Evolutionary conservation across 2,329 filamentous ascomycete genomes (phyloP), one percentile per base, ranked within the genome.

Genomic region (Metarhizium robertsii): DNA sequence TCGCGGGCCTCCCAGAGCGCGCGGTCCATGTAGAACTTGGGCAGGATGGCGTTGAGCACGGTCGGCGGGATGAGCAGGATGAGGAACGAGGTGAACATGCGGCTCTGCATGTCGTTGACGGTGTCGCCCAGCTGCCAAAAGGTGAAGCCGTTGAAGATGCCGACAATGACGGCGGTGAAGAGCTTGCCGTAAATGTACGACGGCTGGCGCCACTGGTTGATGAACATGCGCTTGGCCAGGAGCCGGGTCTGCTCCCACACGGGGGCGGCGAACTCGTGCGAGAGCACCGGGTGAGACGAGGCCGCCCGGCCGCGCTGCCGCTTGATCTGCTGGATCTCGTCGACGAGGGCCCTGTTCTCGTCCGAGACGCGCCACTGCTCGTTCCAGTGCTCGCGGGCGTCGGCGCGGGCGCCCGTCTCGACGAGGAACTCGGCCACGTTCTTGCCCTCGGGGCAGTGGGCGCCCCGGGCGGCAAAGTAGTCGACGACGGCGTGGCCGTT

Each of bases 111-210:
- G 62, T 87, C 86, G 14, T 79, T 77, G 50, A 87, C 74, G 0
- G 76, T 79, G 67, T 84, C 75, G 2, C 84, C 85, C 3, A 90
- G 78, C 61, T 85, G 75, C 75, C 79, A 90, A 72, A 90, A 91
- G 4, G 87, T 90, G 71, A 90, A 90, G 25, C 86, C 86, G 70
- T 89, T 90, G 76, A 91, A 89, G 67, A 90, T 83, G 16, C 85
- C 87, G 48, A 88, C 76, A 58, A 90, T 79, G 56, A 89, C 80
- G 4, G 83, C 78, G 38, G 85, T 79, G 69, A 90, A 91, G 30
- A 92, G 72, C 66, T 90, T 90, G 57, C 85, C 84, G 68, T 90
- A 91, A 55, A 90, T 74, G 67, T 92, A 92, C 1, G 82, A 84
- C 0, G 87, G 85, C 59, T 89, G 84, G 14, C 88, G 79, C 87